phyloP scores from a whole-genome alignment of 495 filamentous ascomycete species.

The Entonaema liquescens region DNA sequence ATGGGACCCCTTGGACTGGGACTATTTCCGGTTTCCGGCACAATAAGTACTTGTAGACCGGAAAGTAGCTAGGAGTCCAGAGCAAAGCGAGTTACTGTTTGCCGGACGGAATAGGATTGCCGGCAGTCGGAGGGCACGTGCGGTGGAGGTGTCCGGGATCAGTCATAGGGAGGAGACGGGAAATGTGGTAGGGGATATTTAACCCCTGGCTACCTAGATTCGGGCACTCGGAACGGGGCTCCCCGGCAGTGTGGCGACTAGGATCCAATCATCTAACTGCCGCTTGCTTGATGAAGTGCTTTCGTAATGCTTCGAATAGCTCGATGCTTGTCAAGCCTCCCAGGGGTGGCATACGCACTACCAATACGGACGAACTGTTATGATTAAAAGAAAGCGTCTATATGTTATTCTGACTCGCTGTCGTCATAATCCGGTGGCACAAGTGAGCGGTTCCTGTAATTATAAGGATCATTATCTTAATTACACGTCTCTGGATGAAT shows the following conservation, averaged over 20 bases:
- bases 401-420: neutral
- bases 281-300: conserved; percentile 21
- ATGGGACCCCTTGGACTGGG: neutral
- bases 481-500: conserved; percentile 39
- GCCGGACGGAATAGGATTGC: conserved; percentile 22
- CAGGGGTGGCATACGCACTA: conserved; percentile 9
- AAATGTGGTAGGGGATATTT: conserved; percentile 13
- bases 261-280: conserved; percentile 39
- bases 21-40: neutral
- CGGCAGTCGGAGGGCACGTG: conserved; percentile 20
- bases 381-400: neutral
- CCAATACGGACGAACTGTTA: neutral
- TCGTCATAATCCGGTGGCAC: conserved; percentile 15
- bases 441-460: conserved; percentile 22
- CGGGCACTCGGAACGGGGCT: conserved; percentile 26
- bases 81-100: neutral
- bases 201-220: conserved; percentile 18
- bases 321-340: conserved; percentile 3
- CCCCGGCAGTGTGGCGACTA: conserved; percentile 11
- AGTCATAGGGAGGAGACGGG: conserved; percentile 19
- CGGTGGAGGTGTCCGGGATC: conserved; percentile 14
- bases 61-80: neutral
- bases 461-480: conserved; percentile 24
- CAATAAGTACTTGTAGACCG: neutral
- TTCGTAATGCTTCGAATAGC: conserved; percentile 18